These are phyloP conservation scores for Chlorophyllum brunneum DNA, from an alignment of 768 basidiomycete genomes.

Conservation along the genomic window DNA sequence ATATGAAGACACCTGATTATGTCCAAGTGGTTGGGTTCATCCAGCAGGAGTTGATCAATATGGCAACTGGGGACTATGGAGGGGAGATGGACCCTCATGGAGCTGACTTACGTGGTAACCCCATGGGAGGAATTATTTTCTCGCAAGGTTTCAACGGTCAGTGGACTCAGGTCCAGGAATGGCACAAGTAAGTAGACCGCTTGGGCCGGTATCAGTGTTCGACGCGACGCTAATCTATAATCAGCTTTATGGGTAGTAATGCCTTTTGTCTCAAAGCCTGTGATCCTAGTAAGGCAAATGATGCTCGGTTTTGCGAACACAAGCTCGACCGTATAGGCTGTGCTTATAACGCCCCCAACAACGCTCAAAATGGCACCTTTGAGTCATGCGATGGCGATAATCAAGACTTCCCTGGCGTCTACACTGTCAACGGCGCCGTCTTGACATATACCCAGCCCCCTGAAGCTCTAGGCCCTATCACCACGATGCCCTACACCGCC, in stretches of 20 bases:
- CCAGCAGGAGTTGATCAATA: constrained; percentile 52
- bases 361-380: constrained; percentile 54
- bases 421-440: constrained; percentile 25
- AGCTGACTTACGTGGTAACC: constrained; percentile 57
- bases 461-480: constrained; percentile 32
- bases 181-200: constrained; percentile 42
- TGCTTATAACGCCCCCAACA: constrained; percentile 65
- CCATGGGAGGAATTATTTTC: constrained; percentile 51
- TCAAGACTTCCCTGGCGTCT: constrained; percentile 54
- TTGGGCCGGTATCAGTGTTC: neutral
- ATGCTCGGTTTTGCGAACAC: constrained; percentile 58
- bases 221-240: neutral
- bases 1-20: constrained; percentile 58
- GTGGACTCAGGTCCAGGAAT: constrained; percentile 48
- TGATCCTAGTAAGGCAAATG: constrained; percentile 29
- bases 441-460: constrained; percentile 39
- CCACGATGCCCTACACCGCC: constrained; percentile 34
- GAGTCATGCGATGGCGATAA: constrained; percentile 58
- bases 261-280: constrained; percentile 13
- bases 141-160: constrained; percentile 18
- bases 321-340: constrained; percentile 72
- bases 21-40: constrained; percentile 62
- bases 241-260: constrained; percentile 2
- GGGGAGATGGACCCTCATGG: constrained; percentile 81
- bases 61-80: constrained; percentile 54